phyloP scores from a whole-genome alignment of 345 rosid species.

The Streptanthus diversifolius region DNA sequence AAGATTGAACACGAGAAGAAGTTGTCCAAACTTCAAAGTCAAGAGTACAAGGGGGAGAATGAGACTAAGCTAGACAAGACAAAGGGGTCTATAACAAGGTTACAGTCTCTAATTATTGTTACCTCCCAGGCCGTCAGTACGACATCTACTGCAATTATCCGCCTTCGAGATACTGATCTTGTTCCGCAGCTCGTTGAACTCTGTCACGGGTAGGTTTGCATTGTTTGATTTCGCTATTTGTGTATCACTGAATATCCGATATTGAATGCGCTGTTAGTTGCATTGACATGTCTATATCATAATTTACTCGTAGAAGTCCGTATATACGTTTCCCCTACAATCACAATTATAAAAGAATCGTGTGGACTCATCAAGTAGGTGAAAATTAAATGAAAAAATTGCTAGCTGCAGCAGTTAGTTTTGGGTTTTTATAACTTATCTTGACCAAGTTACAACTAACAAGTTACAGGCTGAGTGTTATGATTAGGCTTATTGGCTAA shows the following conservation, averaged over 20 bases:
- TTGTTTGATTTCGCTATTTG: background rate
- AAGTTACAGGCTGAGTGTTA: background rate
- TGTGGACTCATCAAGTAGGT: conserved; percentile 27
- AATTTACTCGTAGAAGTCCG: conserved; percentile 4
- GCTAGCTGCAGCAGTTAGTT: background rate
- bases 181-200: conserved; percentile 90
- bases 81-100: conserved; percentile 61
- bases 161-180: conserved; percentile 82
- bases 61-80: conserved; percentile 85
- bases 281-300: conserved; percentile 18
- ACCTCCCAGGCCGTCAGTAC: conserved; percentile 89
- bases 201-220: conserved; percentile 72
- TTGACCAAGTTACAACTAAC: background rate
- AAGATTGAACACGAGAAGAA: conserved; percentile 90
- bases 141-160: conserved; percentile 73
- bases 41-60: conserved; percentile 88
- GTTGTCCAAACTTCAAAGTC: conserved; percentile 78
- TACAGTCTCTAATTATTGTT: conserved; percentile 73
- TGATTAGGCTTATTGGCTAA: background rate
- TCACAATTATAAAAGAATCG: background rate
- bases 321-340: background rate
- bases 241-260: background rate
- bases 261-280: conserved; percentile 1
- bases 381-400: background rate
- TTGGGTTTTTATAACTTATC: background rate